phyloP scores from a whole-genome alignment of 805 yeast genomes.

The Yamadazyma paraphyllophila region DNA sequence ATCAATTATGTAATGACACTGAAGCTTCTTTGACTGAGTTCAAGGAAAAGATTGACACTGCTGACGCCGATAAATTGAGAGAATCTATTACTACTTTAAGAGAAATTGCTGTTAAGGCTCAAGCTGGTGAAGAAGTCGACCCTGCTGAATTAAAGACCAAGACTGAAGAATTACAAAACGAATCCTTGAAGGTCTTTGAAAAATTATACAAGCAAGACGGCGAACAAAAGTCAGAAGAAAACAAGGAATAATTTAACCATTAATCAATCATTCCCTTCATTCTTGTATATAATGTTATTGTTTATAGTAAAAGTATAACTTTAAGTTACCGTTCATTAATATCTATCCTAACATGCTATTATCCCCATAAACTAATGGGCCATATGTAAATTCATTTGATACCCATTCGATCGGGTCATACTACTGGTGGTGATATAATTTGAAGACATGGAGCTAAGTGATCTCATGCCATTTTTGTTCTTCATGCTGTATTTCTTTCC shows the following conservation, averaged over 20 bases:
- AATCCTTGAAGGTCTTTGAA: conserved; percentile 74
- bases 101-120: conserved; percentile 65
- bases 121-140: conserved; percentile 61
- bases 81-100: conserved; percentile 58
- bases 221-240: conserved; percentile 27
- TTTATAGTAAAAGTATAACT: conserved; percentile 12
- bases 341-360: not conserved
- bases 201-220: conserved; percentile 46
- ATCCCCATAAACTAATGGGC: conserved; percentile 4
- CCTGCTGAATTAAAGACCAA: conserved; percentile 63
- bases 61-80: conserved; percentile 45
- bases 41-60: conserved; percentile 46
- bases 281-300: conserved; percentile 18
- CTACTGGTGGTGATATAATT: conserved; percentile 6
- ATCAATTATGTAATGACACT: conserved; percentile 61
- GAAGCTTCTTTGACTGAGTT: conserved; percentile 48
- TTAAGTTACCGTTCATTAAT: not conserved
- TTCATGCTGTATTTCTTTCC: conserved; percentile 13
- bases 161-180: conserved; percentile 73
- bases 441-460: conserved; percentile 14
- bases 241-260: conserved; percentile 6
- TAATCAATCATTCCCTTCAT: conserved; percentile 6
- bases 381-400: conserved; percentile 9
- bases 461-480: conserved; percentile 4
- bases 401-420: conserved; percentile 13